Evolutionary conservation across 2,329 filamentous ascomycete species (phyloP), one percentile per base, ranked within the genome.

Genomic region (Fusarium torulosum): DNA sequence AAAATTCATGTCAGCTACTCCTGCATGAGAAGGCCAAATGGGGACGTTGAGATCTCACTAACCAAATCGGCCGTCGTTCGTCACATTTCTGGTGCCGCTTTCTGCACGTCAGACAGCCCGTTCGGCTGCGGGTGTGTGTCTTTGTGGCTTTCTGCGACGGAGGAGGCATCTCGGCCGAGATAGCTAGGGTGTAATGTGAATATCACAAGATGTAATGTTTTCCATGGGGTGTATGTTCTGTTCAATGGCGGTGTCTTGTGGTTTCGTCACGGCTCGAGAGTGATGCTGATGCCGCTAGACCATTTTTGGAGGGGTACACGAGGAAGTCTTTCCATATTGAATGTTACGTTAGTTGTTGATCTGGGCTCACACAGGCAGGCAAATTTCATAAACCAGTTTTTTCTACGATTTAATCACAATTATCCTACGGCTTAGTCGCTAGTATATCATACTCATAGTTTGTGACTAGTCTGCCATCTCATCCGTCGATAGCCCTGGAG

Each of bases 61-160:
- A 72, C 69, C 68, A 72, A 11, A 49, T 27, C 3, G 69, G 69
- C 21, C 63, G 68, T 7, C 38, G 43, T 31, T 70, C 69, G 37
- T 72, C 69, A 15, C 69, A 72, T 45, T 57, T 55, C 4, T 66
- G 50, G 38, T 72, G 69, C 14, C 69, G 50, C 33, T 66, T 56
- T 43, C 63, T 69, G 53, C 69, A 72, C 13, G 63, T 71, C 6
- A 69, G 64, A 66, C 68, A 72, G 1, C 69, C 69, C 2, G 66
- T 66, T n/a, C 69, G 65, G 38, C 69, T 72, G 7, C 69, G 63
- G 4, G 63, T 63, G 25, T 69, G 58, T 10, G 50, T 20, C 8
- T 49, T 60, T 10, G 63, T 65, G 19, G 45, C 19, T 21, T 53
- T 57, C 13, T 25, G 35, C 23, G 23, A 51, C n/a, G 17, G 21